Evolutionary conservation across 345 rosid genomes (phyloP).

Genomic region (Alliaria petiolata): DNA sequence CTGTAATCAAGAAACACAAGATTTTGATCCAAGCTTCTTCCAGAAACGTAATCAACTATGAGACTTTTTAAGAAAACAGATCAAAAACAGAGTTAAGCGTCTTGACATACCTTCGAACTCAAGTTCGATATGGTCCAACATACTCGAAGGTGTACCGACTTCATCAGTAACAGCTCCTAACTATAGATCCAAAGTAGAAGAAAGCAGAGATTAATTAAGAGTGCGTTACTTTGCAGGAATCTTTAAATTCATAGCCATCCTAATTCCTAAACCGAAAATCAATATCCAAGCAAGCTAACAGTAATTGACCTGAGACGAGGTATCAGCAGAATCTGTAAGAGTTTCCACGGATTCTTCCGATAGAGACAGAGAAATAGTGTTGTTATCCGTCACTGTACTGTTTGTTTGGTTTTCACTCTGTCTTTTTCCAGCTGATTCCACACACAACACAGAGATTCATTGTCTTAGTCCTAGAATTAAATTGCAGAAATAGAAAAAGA

Average conservation of each 20-base stretch:
- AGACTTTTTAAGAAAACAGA: slow-evolving; percentile 1
- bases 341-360: slow-evolving; percentile 14
- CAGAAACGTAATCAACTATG: not conserved
- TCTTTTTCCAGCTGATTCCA: too few relatives aligned
- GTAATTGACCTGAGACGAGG: slow-evolving; percentile 18
- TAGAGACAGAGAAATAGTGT: slow-evolving; percentile 29
- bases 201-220: not conserved
- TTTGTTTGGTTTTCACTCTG: slow-evolving; percentile 7
- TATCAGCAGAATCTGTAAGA: slow-evolving; percentile 12
- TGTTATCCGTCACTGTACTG: slow-evolving; percentile 23
- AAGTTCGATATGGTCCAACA: slow-evolving; percentile 29
- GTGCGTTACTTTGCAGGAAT: not conserved
- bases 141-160: slow-evolving; percentile 12
- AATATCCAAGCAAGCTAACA: not conserved
- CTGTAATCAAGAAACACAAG: slow-evolving; percentile 18
- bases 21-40: slow-evolving; percentile 4
- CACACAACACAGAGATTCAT: too few relatives aligned
- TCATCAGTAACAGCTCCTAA: slow-evolving; percentile 35
- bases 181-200: slow-evolving; percentile 10
- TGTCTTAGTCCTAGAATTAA: too few relatives aligned
- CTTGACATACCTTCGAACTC: slow-evolving; percentile 26
- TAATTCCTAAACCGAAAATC: not conserved
- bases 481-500: too few relatives aligned
- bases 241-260: not conserved
- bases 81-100: slow-evolving; percentile 1